These are phyloP conservation scores for Helminthosporium solani DNA, from an alignment of 2,329 filamentous ascomycete species.

Conservation along the genomic window DNA sequence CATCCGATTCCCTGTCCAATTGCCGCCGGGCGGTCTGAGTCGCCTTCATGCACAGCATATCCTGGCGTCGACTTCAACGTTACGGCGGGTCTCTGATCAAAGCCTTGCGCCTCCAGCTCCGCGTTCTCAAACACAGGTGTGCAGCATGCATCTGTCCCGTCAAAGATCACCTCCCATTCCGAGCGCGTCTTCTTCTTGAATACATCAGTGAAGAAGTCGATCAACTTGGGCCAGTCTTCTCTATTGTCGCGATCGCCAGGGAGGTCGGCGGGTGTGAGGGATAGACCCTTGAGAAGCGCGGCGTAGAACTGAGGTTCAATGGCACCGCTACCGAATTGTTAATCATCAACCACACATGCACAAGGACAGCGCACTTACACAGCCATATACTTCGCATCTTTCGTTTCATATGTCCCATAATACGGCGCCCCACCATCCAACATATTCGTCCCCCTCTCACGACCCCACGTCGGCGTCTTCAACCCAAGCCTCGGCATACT, in stretches of 20 bases:
- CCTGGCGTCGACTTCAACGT: constrained; percentile 70
- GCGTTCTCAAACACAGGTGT: constrained; percentile 78
- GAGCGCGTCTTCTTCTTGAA: constrained; percentile 70
- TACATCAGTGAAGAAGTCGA: constrained; percentile 57
- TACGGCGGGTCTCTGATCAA: constrained; percentile 71
- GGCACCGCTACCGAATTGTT: constrained; percentile 57
- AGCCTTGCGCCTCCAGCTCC: constrained; percentile 66
- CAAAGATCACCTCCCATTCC: constrained; percentile 85
- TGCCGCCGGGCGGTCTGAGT: constrained; percentile 41
- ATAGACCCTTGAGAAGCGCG: constrained; percentile 66
- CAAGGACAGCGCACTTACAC: constrained; percentile 50
- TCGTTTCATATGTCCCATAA: constrained; percentile 86
- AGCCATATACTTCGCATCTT: constrained; percentile 75
- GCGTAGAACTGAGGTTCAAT: constrained; percentile 85
- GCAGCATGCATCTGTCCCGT: constrained; percentile 88
- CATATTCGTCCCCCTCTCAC: constrained; percentile 69
- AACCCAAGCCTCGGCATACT: constrained; percentile 71
- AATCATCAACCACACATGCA: not conserved
- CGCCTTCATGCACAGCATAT: constrained; percentile 58
- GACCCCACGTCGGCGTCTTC: constrained; percentile 63
- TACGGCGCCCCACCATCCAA: constrained; percentile 84
- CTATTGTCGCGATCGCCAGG: constrained; percentile 58
- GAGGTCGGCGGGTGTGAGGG: constrained; percentile 52
- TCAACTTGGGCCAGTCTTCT: constrained; percentile 67
- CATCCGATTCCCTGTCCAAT: constrained; percentile 66